Conservation (phyloP, 2,329 filamentous ascomycete genomes). For the Cladobotryum mycophilum region DNA sequence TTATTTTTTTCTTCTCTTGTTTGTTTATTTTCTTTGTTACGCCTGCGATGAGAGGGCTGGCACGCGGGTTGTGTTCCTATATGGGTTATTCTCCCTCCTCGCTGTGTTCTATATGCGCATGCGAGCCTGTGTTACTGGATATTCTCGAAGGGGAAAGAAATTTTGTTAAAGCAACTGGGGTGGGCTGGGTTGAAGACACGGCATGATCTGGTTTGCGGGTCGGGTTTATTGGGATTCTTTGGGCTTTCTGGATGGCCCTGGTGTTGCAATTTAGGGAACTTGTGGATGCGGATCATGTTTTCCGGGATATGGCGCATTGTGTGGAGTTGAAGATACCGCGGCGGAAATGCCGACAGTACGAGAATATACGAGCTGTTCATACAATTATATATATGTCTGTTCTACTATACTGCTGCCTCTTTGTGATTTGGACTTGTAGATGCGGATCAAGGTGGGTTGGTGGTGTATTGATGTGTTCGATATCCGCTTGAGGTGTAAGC, state of each 20-base stretch:
- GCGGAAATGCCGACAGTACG: conserved; percentile 26
- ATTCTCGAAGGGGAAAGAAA: conserved; percentile 20
- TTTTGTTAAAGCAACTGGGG: conserved; percentile 25
- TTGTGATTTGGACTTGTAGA: not conserved
- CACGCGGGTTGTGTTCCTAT: not conserved
- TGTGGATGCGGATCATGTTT: conserved; percentile 25
- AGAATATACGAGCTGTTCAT: conserved; percentile 34
- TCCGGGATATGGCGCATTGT: conserved; percentile 26
- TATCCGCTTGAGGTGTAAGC: no score
- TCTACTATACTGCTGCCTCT: not conserved
- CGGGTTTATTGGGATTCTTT: conserved; percentile 26
- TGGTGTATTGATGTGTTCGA: no score
- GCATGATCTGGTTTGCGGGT: conserved; percentile 28
- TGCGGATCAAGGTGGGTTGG: not conserved
- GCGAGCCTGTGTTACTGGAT: conserved; percentile 21
- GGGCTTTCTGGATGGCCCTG: conserved; percentile 26
- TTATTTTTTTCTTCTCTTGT: conserved; percentile 12
- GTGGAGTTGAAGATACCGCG: conserved; percentile 25
- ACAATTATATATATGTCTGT: conserved; percentile 1
- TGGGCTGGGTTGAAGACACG: conserved; percentile 20
- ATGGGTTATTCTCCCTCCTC: conserved; percentile 5
- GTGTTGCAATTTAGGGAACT: conserved; percentile 29
- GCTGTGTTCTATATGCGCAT: not conserved
- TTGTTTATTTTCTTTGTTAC: conserved; percentile 15
- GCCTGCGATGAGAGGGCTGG: conserved; percentile 16